Base-by-base conservation (phyloP, 2,329 filamentous ascomycete species). In the Penicillium frequentans region DNA sequence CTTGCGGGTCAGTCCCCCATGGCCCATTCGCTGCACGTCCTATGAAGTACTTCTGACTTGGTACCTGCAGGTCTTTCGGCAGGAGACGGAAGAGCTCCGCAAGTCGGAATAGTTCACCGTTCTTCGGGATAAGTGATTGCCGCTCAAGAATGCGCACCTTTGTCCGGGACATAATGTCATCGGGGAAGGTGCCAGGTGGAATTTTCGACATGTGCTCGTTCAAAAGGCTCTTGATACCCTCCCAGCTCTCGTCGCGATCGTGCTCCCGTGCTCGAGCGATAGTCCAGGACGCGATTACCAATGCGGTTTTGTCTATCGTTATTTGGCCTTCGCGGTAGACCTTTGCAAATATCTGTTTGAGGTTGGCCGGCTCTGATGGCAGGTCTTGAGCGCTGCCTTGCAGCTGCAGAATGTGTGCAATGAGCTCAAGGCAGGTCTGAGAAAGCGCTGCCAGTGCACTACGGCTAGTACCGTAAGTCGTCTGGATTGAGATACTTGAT, bases 291-390 rank as follows among this genome's bases (percentile, higher is more conserved):
- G 75, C 73, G 21, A 79, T 66, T 13, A 75, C 65, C 14, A 75
- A 61, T 2, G 77, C 77, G 26, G 73, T 69, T 57, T 76, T 68
- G 14, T 75, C 72, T 14, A 79, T 64, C 42, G 62, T 64, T 24
- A 77, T 70, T 50, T 77, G 77, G 31, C 73, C 72, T 35, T 78
- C 71, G 13, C 76, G 73, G 63, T 79, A 79, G 11, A 73, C 63
- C 37, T 77, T 73, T 26, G 75, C 76, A 60, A 75, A 70, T 2
- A 54, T 68, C 53, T 79, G 77, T 52, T 77, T 79, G 31, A 73
- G 53, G 49, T 73, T 79, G 7, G 54, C 37, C 6, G 76, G 74
- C 7, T 69, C 55, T n/a, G 43, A 39, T 9, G 63, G 61, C 45
- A 69, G 45, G 50, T 65, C 57, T 56, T 69, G 55, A n/a, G 53